These are phyloP conservation scores for Quercus glauca DNA, from an alignment of 306 rosid genomes.

Conservation along the genomic window DNA sequence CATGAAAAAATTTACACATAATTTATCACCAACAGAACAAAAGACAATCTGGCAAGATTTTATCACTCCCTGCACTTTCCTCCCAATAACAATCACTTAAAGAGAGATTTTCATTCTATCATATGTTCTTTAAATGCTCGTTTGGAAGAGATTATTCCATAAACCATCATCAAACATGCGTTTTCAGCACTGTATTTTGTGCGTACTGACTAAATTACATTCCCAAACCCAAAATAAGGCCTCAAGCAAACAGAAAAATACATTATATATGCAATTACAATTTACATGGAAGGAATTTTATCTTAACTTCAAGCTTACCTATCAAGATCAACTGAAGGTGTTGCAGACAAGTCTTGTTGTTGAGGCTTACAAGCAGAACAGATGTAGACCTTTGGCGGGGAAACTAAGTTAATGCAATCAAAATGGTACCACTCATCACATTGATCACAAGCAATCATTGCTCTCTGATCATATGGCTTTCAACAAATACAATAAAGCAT, in stretches of 20 bases:
- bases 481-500: constrained; percentile 93
- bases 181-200: neutral
- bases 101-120: neutral
- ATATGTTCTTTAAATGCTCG: neutral
- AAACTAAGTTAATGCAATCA: constrained; percentile 69
- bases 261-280: neutral
- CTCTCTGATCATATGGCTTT: constrained; percentile 66
- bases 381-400: constrained; percentile 54
- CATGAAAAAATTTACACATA: neutral
- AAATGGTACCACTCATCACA: constrained; percentile 96
- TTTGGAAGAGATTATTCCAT: neutral
- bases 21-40: neutral
- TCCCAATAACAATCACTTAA: neutral
- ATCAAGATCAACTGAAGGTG: constrained; percentile 34
- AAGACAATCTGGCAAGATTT: neutral
- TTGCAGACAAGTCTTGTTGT: constrained; percentile 29
- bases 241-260: neutral
- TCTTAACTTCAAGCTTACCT: constrained; percentile 38
- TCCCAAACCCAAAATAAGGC: neutral
- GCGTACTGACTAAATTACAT: neutral
- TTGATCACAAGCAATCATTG: constrained; percentile 83
- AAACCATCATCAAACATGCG: neutral
- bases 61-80: neutral
- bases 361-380: constrained; percentile 86
- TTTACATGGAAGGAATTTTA: neutral